Percentiles rank a stretch among this genome's conserved stretches.
phyloP scores from a whole-genome alignment of 768 basidiomycete species.

The Tylopilus subfusipes region DNA sequence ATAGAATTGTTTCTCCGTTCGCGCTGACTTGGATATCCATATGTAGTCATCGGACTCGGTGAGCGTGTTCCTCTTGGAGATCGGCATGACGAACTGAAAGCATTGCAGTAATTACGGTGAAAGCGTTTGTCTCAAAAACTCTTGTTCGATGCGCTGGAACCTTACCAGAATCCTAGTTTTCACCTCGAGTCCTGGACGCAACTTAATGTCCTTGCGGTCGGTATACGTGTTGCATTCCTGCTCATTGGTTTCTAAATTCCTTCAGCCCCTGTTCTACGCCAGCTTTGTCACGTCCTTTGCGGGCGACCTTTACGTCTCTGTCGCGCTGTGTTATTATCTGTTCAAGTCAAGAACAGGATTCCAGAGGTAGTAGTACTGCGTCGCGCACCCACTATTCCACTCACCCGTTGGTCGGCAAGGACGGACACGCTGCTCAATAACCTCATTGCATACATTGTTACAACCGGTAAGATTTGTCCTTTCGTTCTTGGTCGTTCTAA shows the following conservation, averaged over 20 bases:
- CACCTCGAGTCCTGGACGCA: constrained; percentile 35
- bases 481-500: neutral
- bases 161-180: constrained; percentile 34
- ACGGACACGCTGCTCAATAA: constrained; percentile 48
- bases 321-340: constrained; percentile 48
- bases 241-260: neutral
- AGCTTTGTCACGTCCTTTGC: constrained; percentile 49
- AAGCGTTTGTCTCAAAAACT: constrained; percentile 38
- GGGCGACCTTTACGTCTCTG: constrained; percentile 50
- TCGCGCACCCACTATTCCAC: neutral
- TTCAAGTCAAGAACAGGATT: constrained; percentile 50
- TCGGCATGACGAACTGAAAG: neutral
- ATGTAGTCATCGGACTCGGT: constrained; percentile 12
- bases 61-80: neutral
- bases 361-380: constrained; percentile 32
- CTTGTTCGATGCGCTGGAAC: neutral
- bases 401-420: constrained; percentile 27
- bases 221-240: constrained; percentile 1
- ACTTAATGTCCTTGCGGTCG: constrained; percentile 38
- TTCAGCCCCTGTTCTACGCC: constrained; percentile 48
- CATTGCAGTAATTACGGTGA: constrained; percentile 47
- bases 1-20: neutral
- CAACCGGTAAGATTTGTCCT: constrained; percentile 43
- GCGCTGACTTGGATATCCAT: neutral
- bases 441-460: constrained; percentile 51